phyloP scores from a whole-genome alignment of 331 rosid species.

The Acacia pycnantha region DNA sequence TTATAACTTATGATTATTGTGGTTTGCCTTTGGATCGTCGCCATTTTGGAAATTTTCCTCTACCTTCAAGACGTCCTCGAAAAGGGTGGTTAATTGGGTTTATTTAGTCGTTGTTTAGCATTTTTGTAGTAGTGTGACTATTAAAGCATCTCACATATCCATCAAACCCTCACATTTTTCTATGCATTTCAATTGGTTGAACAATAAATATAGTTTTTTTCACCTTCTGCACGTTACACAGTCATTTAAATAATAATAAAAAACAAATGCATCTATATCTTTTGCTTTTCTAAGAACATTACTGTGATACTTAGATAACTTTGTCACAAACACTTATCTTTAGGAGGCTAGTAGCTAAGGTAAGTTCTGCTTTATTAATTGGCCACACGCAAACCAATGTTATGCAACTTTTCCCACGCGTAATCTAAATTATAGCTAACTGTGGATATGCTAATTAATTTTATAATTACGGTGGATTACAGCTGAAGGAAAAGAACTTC shows the following conservation, averaged over 20 bases:
- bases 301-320: background rate
- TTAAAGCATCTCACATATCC: background rate
- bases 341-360: background rate
- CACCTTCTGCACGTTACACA: background rate
- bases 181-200: background rate
- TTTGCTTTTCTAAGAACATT: no score
- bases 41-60: no score
- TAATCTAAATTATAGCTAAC: background rate
- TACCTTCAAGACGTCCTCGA: no score
- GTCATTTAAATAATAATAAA: no score
- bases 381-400: background rate
- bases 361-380: background rate
- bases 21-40: no score
- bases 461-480: background rate
- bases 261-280: background rate
- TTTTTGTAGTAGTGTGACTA: no score
- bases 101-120: no score
- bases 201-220: background rate
- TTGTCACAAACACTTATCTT: background rate
- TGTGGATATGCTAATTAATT: background rate
- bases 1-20: no score
- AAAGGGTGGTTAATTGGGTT: no score
- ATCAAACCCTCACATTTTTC: background rate
- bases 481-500: conserved; percentile 27
- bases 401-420: background rate